A percentile compares a stretch with the other conserved stretches of the same genome.
Conservation (phyloP, 2,329 filamentous ascomycete species). For the Didymellaceae sp. region DNA sequence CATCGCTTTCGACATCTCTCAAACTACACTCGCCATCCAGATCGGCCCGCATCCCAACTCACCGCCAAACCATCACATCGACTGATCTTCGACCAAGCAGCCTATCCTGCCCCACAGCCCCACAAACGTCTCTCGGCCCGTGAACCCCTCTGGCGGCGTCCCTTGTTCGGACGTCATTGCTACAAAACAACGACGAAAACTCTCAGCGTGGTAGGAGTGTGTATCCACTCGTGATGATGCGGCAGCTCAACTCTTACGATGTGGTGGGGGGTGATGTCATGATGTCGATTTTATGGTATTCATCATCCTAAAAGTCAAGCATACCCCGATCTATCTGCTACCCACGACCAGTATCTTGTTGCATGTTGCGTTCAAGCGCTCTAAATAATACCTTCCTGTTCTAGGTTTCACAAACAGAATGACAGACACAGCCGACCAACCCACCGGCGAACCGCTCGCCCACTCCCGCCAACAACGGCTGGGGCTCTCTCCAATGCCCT, state of each 20-base stretch:
- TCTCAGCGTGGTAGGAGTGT: conserved; percentile 5
- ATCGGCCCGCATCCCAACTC: no score
- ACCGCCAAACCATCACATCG: no score
- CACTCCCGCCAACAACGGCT: conserved; percentile 30
- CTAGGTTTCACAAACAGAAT: conserved; percentile 5
- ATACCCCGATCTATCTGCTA: not conserved
- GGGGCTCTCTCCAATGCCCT: conserved; percentile 30
- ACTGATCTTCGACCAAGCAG: not conserved
- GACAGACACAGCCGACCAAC: conserved; percentile 18
- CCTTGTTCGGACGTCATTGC: conserved; percentile 15
- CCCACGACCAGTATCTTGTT: not conserved
- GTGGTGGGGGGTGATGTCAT: conserved; percentile 34
- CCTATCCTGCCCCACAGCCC: conserved; percentile 6
- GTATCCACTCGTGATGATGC: conserved; percentile 12
- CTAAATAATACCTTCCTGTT: not conserved
- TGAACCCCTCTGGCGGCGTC: conserved; percentile 5
- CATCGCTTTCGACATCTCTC: no score
- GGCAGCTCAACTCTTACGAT: no score
- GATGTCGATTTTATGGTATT: conserved; percentile 12
- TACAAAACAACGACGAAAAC: conserved; percentile 11
- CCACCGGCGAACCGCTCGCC: conserved; percentile 13
- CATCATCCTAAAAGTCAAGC: not conserved
- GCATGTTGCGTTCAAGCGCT: not conserved
- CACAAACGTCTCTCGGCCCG: conserved; percentile 13
- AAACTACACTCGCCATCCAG: no score